Base-by-base conservation (phyloP, 1,284 basidiomycete species). In the Clitocybe nebularis region DNA sequence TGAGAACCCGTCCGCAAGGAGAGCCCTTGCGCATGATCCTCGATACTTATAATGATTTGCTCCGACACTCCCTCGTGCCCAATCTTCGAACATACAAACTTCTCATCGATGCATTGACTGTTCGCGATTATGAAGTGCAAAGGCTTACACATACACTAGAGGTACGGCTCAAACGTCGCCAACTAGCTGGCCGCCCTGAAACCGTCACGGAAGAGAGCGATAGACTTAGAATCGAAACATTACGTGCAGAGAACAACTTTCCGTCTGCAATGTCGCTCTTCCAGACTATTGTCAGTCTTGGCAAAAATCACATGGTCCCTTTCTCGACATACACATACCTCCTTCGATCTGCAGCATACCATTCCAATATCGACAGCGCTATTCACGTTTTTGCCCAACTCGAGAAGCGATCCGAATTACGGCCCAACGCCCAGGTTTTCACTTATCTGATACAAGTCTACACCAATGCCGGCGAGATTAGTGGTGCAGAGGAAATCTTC, bases 41-140 rank as follows among this genome's bases (percentile, higher is more conserved):
- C 47, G 77, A 83, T 44, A 72, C 81, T 3, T 95, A 95, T 69
- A 80, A 88, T 54, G 72, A 81, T 43, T 81, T 94, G 74, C 65
- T 92, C 35, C 65, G 72, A n/a, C 69, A 68, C 32, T 78, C 79
- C 16, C 58, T 93, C 9, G 57, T 77, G 0, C 91, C 93, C 11
- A 84, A 84, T 51, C 54, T 68, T 8, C 57, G 63, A 26, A 93
- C 91, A 0, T 93, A 91, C 58, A 60, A 71, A n/a, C 64, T 67
- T 24, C 71, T 94, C 39, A 81, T 96, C 48, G 58, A 64, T 1
- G 82, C 81, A 0, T 75, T 96, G 44, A 79, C 81, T 16, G 67
- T 74, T 20, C 82, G 92, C 26, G 91, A 95, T 53, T 58, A 66
- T 6, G 89, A 94, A 54, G 73, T 90, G 3, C 63, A 73, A 26